Percentiles rank a stretch among this genome's conserved stretches.
These are phyloP conservation scores for Blastomyces parvus DNA, from an alignment of 2,329 filamentous ascomycete genomes.

Conservation along the genomic window DNA sequence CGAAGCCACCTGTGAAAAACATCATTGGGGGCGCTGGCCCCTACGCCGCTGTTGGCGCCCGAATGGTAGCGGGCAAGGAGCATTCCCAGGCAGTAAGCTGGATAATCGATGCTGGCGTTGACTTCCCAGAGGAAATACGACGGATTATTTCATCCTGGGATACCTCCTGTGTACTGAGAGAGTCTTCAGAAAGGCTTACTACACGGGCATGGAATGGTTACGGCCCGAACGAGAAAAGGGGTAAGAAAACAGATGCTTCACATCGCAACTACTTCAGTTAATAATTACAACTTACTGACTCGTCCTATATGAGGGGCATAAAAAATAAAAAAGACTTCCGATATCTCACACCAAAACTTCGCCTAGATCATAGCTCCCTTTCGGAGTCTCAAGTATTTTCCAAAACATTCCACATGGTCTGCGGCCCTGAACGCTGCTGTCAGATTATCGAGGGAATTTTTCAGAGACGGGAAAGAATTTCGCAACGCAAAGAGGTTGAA, in stretches of 20 bases:
- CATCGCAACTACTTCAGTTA: background rate
- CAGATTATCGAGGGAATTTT: slow-evolving; percentile 65
- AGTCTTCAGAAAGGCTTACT: slow-evolving; percentile 59
- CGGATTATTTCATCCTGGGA: slow-evolving; percentile 61
- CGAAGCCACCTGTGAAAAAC: slow-evolving; percentile 58
- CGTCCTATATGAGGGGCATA: background rate
- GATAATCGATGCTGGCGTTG: slow-evolving; percentile 81
- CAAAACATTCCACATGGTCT: slow-evolving; percentile 79
- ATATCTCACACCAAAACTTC: slow-evolving; percentile 78
- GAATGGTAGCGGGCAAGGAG: slow-evolving; percentile 67
- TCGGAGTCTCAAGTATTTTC: slow-evolving; percentile 57
- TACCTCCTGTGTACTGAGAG: slow-evolving; percentile 61
- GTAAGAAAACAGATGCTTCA: slow-evolving; percentile 23
- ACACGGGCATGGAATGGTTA: slow-evolving; percentile 94
- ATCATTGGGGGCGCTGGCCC: slow-evolving; percentile 84
- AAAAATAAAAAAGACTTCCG: slow-evolving; percentile 56
- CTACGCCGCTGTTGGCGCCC: slow-evolving; percentile 78
- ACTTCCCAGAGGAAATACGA: slow-evolving; percentile 64
- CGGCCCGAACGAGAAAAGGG: slow-evolving; percentile 56
- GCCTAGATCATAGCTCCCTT: slow-evolving; percentile 65
- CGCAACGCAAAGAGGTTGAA: slow-evolving; percentile 21
- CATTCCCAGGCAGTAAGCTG: slow-evolving; percentile 64
- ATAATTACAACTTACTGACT: slow-evolving; percentile 5
- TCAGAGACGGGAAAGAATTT: slow-evolving; percentile 37
- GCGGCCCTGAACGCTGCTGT: slow-evolving; percentile 66